These are phyloP conservation scores for Triticum urartu DNA, from an alignment of 176 grass and related monocot genomes.

Conservation along the genomic window DNA sequence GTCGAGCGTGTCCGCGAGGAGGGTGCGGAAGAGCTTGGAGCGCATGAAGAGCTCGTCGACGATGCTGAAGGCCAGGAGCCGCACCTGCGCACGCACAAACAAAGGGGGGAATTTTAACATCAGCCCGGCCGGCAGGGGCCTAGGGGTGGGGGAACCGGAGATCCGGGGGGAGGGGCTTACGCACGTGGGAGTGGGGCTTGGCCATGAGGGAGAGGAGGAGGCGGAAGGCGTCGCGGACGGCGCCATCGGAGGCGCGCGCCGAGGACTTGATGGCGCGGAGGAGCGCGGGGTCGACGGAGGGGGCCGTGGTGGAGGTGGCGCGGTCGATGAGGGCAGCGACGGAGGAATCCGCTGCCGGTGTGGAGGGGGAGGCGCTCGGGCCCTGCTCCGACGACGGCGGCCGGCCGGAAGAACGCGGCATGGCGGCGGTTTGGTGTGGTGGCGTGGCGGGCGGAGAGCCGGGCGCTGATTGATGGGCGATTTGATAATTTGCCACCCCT, in stretches of 20 bases:
- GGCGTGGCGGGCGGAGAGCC: too few species aligned
- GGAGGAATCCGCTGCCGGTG: not conserved
- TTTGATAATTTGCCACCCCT: too few species aligned
- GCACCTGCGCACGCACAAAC: slow-evolving; percentile 46
- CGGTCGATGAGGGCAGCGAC: slow-evolving; percentile 59
- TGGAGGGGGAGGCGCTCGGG: not conserved
- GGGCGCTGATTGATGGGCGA: too few species aligned
- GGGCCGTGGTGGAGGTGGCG: slow-evolving; percentile 68
- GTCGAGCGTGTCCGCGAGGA: slow-evolving; percentile 59
- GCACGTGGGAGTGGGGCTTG: slow-evolving; percentile 78
- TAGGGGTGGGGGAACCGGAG: slow-evolving; percentile 27
- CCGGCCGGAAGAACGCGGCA: slow-evolving; percentile 24
- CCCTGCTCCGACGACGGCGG: not conserved
- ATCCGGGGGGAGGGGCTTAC: not conserved
- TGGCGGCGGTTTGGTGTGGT: not conserved
- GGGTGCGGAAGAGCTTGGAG: slow-evolving; percentile 76
- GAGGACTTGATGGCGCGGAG: slow-evolving; percentile 53
- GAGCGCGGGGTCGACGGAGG: slow-evolving; percentile 57
- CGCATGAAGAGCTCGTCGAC: slow-evolving; percentile 91
- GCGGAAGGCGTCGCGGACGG: slow-evolving; percentile 52
- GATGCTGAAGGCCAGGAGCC: slow-evolving; percentile 68
- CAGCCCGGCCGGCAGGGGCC: not conserved
- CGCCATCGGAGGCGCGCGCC: slow-evolving; percentile 54
- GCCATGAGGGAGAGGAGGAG: slow-evolving; percentile 69
- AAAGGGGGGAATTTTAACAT: not conserved